Base-by-base conservation (phyloP, 169 alveolate species). In the Cytauxzoon felis region DNA sequence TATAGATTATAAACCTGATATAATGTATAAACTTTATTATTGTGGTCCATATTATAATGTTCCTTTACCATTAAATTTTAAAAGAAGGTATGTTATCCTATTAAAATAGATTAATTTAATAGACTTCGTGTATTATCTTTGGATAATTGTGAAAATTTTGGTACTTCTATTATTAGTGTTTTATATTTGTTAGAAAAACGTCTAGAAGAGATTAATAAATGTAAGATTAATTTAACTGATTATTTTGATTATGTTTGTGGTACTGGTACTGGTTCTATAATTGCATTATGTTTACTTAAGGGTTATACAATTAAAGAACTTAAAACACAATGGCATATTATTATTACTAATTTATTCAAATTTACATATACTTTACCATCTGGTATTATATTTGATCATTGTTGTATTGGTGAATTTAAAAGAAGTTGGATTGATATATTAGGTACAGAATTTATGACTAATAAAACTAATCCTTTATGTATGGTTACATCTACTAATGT, bases 141-240 rank as follows among this genome's bases (percentile, higher is more conserved):
- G n/a, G 93, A 87, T 47, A 86, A 88, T 49, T 83, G 93, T 21
- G 93, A 88, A 1, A 76, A 81, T 24, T 69, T 87, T 72, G 88
- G 88, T 5, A 78, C 86, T 32, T 86, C 92, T 1, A 67, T 87
- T 5, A 63, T 87, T 24, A 70, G 68, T 16, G 66, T 78, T 18
- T 50, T 87, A 29, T 85, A 71, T 36, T 30, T 87, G 38, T 19
- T 87, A 9, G 93, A 87, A 70, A 56, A 41, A 45, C 88, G 82
- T 11, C 16, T 87, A 27, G 56, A 87, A 41, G 75, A 75, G 47
- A 63, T 65, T 32, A 43, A 50, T n/a, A 87, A 90, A 6, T 47
- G 53, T 21, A 66, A 75, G 24, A 65, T 69, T 40, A 87, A 80
- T 27, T 27, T 87, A n/a, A 56, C 71, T 9, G 93, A 87, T 51